Percentiles rank a stretch among this genome's conserved stretches.
phyloP scores from a whole-genome alignment of 495 filamentous ascomycete species.

The Xylaria nigripes region DNA sequence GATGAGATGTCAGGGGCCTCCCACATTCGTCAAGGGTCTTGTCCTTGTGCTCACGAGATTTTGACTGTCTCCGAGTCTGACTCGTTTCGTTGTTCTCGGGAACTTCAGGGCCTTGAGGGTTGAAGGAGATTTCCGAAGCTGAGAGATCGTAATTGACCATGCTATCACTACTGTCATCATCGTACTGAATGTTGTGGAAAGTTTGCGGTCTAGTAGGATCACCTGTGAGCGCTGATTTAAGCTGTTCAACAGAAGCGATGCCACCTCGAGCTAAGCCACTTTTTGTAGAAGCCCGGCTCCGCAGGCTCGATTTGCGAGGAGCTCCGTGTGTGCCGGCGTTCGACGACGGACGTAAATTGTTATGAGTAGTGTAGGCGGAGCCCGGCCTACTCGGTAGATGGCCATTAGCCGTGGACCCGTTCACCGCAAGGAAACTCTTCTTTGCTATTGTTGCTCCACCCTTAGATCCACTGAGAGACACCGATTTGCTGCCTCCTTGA shows the following conservation, averaged over 20 bases:
- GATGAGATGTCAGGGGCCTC: conserved; percentile 43
- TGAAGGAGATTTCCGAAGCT: conserved; percentile 47
- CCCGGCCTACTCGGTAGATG: conserved; percentile 24
- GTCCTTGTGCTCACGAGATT: conserved; percentile 29
- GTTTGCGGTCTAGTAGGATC: conserved; percentile 50
- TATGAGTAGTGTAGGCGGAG: conserved; percentile 34
- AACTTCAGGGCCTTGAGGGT: conserved; percentile 23
- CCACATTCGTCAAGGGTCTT: conserved; percentile 25
- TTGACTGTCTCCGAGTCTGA: conserved; percentile 23
- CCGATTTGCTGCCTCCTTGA: conserved; percentile 57
- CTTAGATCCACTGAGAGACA: conserved; percentile 65
- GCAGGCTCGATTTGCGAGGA: conserved; percentile 35
- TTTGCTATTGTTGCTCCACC: conserved; percentile 50
- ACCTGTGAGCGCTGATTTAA: conserved; percentile 48
- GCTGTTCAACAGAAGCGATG: conserved; percentile 77
- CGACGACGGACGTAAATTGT: conserved; percentile 35
- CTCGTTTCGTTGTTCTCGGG: conserved; percentile 9
- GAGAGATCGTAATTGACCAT: conserved; percentile 50
- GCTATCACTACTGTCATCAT: conserved; percentile 48
- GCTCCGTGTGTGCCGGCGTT: conserved; percentile 23
- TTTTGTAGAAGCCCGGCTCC: conserved; percentile 41
- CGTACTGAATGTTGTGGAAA: conserved; percentile 21
- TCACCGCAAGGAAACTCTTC: conserved; percentile 49
- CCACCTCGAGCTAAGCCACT: conserved; percentile 53
- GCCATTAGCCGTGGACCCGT: conserved; percentile 41